Conservation (phyloP, 2,329 filamentous ascomycete species). For the Xylaria sp. region DNA sequence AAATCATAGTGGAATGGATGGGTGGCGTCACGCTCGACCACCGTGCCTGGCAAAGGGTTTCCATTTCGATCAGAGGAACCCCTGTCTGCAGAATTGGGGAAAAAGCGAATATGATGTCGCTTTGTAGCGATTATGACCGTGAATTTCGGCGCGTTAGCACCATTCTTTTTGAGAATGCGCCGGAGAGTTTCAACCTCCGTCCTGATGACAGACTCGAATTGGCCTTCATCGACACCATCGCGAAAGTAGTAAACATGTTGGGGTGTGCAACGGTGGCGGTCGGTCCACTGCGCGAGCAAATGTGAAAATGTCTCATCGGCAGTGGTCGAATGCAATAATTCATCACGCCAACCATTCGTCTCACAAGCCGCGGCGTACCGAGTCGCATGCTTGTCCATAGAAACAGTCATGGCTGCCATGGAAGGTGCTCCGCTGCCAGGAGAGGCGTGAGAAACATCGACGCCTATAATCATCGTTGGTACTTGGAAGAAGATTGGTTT, state of each 20-base stretch:
- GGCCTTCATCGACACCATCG: constrained; percentile 84
- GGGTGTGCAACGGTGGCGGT: constrained; percentile 52
- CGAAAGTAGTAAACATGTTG: constrained; percentile 85
- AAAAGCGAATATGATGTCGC: constrained; percentile 90
- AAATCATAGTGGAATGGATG: constrained; percentile 90
- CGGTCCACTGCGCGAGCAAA: constrained; percentile 61
- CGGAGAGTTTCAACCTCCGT: constrained; percentile 73
- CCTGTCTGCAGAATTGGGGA: constrained; percentile 57
- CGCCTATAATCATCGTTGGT: constrained; percentile 79
- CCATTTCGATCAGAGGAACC: constrained; percentile 61
- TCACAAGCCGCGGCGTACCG: constrained; percentile 74
- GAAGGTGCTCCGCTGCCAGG: constrained; percentile 64
- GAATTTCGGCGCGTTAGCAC: constrained; percentile 53
- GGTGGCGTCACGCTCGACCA: constrained; percentile 86
- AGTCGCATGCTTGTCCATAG: constrained; percentile 64
- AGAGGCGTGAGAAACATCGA: constrained; percentile 81
- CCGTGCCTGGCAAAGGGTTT: constrained; percentile 78
- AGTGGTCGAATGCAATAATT: constrained; percentile 68
- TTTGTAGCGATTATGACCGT: constrained; percentile 88
- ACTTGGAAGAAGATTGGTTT: constrained; percentile 39
- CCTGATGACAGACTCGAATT: constrained; percentile 74
- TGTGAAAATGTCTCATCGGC: constrained; percentile 60
- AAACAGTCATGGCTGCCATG: constrained; percentile 82
- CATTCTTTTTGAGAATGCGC: constrained; percentile 43
- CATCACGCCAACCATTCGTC: constrained; percentile 75